These are phyloP conservation scores for Penicillium sp. DNA, from an alignment of 2,329 filamentous ascomycete species.

Conservation along the genomic window DNA sequence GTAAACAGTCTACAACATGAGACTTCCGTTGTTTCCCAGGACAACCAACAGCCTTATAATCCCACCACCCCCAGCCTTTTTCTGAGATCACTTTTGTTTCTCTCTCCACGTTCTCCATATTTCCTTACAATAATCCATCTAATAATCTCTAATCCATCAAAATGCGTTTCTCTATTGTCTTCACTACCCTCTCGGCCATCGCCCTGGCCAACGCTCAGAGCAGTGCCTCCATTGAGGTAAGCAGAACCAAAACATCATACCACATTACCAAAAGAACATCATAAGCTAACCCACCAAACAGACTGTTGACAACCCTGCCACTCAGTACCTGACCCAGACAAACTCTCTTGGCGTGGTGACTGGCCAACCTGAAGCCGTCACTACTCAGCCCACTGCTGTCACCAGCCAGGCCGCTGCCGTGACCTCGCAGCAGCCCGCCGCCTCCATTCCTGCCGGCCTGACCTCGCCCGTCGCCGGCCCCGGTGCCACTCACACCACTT, in stretches of 20 bases:
- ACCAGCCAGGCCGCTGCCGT: conserved; percentile 34
- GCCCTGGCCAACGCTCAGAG: conserved; percentile 47
- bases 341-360: conserved; percentile 53
- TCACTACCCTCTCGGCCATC: conserved; percentile 46
- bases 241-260: conserved; percentile 5
- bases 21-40: conserved; percentile 11
- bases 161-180: conserved; percentile 50
- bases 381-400: conserved; percentile 34
- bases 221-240: conserved; percentile 23
- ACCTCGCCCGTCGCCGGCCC: conserved; percentile 32
- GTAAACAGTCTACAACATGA: conserved; percentile 3
- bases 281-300: conserved; percentile 25
- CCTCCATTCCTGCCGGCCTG: conserved; percentile 45
- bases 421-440: conserved; percentile 37
- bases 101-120: conserved; percentile 7
- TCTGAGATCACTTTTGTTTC: not conserved
- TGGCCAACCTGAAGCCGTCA: conserved; percentile 43
- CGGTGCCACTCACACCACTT: conserved; percentile 27
- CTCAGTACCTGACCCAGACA: conserved; percentile 48
- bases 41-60: conserved; percentile 11
- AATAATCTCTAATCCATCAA: conserved; percentile 27
- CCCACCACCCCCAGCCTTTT: not conserved
- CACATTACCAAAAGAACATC: not conserved
- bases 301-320: conserved; percentile 41
- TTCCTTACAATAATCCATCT: not conserved